Percentiles rank a stretch among this genome's conserved stretches.
Conservation (phyloP, 208 protist genomes). For the Crithidia mellificae region DNA sequence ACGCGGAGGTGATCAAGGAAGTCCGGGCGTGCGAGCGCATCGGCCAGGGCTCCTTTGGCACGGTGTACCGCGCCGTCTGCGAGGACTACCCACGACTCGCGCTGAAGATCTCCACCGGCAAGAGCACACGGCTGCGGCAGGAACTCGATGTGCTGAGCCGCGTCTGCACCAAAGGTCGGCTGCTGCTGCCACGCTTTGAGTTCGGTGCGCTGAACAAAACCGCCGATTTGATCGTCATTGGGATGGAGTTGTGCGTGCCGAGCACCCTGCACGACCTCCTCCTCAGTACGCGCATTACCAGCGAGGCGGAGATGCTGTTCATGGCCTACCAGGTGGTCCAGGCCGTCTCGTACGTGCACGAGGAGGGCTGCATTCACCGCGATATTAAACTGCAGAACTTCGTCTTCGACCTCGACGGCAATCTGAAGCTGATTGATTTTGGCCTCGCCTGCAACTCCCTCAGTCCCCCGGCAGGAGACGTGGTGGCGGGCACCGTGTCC, state of each 20-base stretch:
- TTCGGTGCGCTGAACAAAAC: slow-evolving; percentile 86
- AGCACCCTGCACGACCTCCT: slow-evolving; percentile 89
- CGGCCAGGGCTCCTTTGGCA: slow-evolving; percentile 88
- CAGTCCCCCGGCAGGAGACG: slow-evolving; percentile 77
- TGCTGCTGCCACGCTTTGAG: slow-evolving; percentile 86
- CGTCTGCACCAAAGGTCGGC: slow-evolving; percentile 81
- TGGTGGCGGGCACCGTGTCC: slow-evolving; percentile 89
- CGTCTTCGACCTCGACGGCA: slow-evolving; percentile 88
- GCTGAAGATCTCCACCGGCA: slow-evolving; percentile 86
- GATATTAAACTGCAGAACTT: slow-evolving; percentile 93
- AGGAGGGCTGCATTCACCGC: slow-evolving; percentile 85
- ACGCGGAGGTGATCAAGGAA: slow-evolving; percentile 39
- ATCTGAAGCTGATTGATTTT: slow-evolving; percentile 92
- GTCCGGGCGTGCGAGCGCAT: slow-evolving; percentile 77
- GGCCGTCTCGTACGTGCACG: slow-evolving; percentile 90
- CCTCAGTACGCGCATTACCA: slow-evolving; percentile 70
- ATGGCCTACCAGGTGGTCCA: slow-evolving; percentile 88
- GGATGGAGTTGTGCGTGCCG: slow-evolving; percentile 89
- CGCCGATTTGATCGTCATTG: slow-evolving; percentile 78
- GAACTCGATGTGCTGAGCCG: slow-evolving; percentile 83
- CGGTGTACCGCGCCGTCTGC: slow-evolving; percentile 80
- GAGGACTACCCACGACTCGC: slow-evolving; percentile 72
- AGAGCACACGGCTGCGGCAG: slow-evolving; percentile 70
- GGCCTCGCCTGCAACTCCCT: slow-evolving; percentile 76
- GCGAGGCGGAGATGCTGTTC: slow-evolving; percentile 89